Evolutionary conservation across 352 stramenopile genomes (phyloP).

Genomic region (Phytophthora litchii): DNA sequence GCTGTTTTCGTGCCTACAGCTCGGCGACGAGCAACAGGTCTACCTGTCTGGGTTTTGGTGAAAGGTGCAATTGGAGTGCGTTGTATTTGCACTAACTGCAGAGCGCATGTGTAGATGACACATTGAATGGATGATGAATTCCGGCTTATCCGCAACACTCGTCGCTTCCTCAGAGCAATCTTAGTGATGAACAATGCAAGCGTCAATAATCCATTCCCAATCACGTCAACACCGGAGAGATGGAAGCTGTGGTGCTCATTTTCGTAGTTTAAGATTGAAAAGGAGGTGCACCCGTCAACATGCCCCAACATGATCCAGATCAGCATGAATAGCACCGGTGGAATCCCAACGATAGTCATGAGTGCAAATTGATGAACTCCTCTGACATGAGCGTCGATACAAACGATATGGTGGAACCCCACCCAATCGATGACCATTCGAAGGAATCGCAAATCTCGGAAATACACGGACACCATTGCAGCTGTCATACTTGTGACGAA

Average conservation of each 20-base stretch:
- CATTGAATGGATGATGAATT: conserved; percentile 25
- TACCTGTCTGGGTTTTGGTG: no score
- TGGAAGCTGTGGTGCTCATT: conserved; percentile 18
- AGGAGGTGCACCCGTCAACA: conserved; percentile 14
- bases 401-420: conserved; percentile 38
- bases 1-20: no score
- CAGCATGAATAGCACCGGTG: conserved; percentile 19
- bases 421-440: conserved; percentile 29
- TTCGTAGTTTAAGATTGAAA: conserved; percentile 18
- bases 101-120: conserved; percentile 10
- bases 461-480: conserved; percentile 23
- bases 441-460: conserved; percentile 28
- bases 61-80: no score
- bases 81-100: no score
- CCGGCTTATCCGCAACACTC: not conserved
- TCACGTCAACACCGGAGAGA: conserved; percentile 22
- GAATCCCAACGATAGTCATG: conserved; percentile 20
- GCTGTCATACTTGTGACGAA: conserved; percentile 29
- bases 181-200: conserved; percentile 30
- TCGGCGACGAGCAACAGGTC: no score
- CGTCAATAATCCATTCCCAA: conserved; percentile 34
- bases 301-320: conserved; percentile 24
- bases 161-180: conserved; percentile 29
- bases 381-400: conserved; percentile 33
- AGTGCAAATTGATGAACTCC: conserved; percentile 23